These are phyloP conservation scores for Saccharomycopsis sp. DNA, from an alignment of 805 yeast species.

Conservation along the genomic window DNA sequence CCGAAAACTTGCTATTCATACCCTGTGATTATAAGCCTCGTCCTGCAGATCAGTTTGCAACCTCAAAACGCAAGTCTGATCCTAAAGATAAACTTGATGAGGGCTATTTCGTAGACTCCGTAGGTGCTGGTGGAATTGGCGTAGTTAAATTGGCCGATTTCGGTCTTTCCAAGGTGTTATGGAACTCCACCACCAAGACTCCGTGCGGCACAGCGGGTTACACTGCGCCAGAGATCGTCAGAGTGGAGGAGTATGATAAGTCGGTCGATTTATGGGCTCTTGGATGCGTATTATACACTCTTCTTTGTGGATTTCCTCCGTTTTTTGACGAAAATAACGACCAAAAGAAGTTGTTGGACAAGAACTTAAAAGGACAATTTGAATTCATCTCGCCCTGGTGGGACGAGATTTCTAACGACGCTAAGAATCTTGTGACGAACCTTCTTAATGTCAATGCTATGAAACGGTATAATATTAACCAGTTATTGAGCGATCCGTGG, in stretches of 20 bases:
- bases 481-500: constrained; percentile 72
- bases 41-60: constrained; percentile 17
- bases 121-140: constrained; percentile 94
- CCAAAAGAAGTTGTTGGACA: constrained; percentile 53
- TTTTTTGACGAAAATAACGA: constrained; percentile 72
- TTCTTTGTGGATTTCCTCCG: constrained; percentile 96
- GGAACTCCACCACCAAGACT: constrained; percentile 85
- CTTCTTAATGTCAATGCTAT: constrained; percentile 65
- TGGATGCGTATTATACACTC: constrained; percentile 91
- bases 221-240: constrained; percentile 96
- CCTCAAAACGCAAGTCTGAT: constrained; percentile 53
- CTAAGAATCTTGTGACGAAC: constrained; percentile 60
- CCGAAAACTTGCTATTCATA: constrained; percentile 65
- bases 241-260: constrained; percentile 86
- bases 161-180: constrained; percentile 86
- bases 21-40: constrained; percentile 49
- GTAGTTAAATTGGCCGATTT: constrained; percentile 88
- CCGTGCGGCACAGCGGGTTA: constrained; percentile 99
- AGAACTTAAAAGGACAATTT: constrained; percentile 66
- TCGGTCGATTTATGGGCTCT: constrained; percentile 99
- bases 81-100: constrained; percentile 70
- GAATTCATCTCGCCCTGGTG: constrained; percentile 82
- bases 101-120: constrained; percentile 70
- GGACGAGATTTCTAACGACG: constrained; percentile 72
- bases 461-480: constrained; percentile 60